Evolutionary conservation across 164 flowering plant species (phyloP).

Genomic region (Warburgia ugandensis): DNA sequence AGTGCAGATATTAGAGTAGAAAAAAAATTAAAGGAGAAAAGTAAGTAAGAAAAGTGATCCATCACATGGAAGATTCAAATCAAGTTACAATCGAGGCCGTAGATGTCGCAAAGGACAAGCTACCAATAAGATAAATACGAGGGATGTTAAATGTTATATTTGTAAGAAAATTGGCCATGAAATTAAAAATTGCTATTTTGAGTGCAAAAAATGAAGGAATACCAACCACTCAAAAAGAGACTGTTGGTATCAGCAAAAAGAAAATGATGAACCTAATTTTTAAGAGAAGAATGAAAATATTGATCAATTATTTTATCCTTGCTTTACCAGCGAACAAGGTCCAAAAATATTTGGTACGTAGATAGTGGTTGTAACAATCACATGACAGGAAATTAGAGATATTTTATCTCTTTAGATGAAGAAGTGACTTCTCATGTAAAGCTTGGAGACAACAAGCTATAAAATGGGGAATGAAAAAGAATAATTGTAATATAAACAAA

Average conservation of each 20-base stretch:
- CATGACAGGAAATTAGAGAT: slow-evolving; percentile 9
- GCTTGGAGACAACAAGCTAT: slow-evolving; percentile 6
- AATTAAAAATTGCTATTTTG: slow-evolving; percentile 3
- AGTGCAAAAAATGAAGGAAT: slow-evolving; percentile 1
- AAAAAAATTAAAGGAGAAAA: too few species aligned
- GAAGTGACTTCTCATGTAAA: slow-evolving; percentile 8
- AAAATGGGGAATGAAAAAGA: slow-evolving; percentile 1
- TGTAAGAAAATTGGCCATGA: slow-evolving; percentile 10
- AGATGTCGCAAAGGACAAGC: too few species aligned
- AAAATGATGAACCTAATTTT: slow-evolving; percentile 6
- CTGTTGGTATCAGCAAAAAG: slow-evolving; percentile 5
- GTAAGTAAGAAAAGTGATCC: too few species aligned
- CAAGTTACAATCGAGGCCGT: too few species aligned
- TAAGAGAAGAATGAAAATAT: background rate
- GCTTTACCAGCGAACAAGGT: background rate
- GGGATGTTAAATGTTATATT: background rate
- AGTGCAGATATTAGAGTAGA: too few species aligned
- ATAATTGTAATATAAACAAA: too few species aligned
- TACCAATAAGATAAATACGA: too few species aligned
- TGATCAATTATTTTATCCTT: slow-evolving; percentile 2
- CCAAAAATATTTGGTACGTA: slow-evolving; percentile 9
- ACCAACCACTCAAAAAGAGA: slow-evolving; percentile 3
- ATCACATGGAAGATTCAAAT: too few species aligned
- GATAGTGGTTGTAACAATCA: slow-evolving; percentile 16
- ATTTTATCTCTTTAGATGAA: slow-evolving; percentile 7